Evolutionary conservation across 768 basidiomycete species (phyloP).

Genomic region (Amanita fuliginea): DNA sequence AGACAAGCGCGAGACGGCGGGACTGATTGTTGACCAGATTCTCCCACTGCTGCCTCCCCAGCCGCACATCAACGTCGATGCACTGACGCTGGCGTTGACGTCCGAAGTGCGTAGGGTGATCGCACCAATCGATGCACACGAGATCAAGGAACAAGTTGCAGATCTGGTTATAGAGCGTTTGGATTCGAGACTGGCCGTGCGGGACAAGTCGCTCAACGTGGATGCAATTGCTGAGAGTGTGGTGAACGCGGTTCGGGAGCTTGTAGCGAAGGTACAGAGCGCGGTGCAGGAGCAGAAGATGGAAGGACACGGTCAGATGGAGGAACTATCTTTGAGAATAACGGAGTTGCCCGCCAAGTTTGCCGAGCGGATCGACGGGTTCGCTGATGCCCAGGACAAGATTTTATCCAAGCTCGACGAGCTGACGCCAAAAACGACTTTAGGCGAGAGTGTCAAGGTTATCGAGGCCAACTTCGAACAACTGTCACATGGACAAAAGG

Average conservation of each 20-base stretch:
- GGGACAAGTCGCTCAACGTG: conserved; percentile 60
- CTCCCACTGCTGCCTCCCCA: conserved; percentile 49
- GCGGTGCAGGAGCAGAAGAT: background rate
- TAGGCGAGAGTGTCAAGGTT: conserved; percentile 34
- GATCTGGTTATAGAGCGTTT: conserved; percentile 82
- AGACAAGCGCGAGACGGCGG: conserved; percentile 81
- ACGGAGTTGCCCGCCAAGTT: conserved; percentile 4
- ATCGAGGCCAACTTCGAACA: conserved; percentile 25
- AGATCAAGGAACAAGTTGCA: conserved; percentile 83
- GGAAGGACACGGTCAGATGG: background rate
- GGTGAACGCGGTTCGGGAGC: conserved; percentile 25
- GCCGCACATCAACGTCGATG: conserved; percentile 36
- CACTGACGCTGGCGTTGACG: conserved; percentile 47
- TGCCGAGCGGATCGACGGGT: conserved; percentile 1
- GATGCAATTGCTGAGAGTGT: conserved; percentile 51
- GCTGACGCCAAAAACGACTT: conserved; percentile 16
- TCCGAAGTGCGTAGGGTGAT: conserved; percentile 63
- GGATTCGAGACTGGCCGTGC: conserved; percentile 67
- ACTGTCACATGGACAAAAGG: conserved; percentile 40
- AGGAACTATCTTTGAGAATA: background rate
- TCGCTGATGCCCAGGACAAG: conserved; percentile 18
- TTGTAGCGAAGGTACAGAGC: conserved; percentile 14
- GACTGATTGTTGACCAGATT: conserved; percentile 66
- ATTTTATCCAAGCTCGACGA: conserved; percentile 20
- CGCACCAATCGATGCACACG: conserved; percentile 71